These are phyloP conservation scores for Neophaeococcomyces aloes DNA, from an alignment of 2,329 filamentous ascomycete genomes.

Conservation along the genomic window DNA sequence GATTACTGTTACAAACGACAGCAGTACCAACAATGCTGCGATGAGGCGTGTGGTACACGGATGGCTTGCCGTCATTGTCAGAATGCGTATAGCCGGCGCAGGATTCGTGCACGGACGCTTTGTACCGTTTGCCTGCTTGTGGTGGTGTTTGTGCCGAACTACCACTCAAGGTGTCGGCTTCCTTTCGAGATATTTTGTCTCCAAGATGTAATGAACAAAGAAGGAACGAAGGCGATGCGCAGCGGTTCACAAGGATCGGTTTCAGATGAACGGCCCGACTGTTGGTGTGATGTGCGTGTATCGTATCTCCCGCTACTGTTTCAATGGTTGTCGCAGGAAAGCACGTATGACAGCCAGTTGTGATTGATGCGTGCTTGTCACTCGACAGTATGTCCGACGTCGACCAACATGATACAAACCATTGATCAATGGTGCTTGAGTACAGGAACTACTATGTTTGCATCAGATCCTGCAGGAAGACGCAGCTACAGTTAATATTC, in stretches of 20 bases:
- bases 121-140: background rate
- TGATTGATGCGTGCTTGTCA: background rate
- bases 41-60: constrained; percentile 1
- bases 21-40: constrained; percentile 7
- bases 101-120: background rate
- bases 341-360: background rate
- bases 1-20: constrained; percentile 6
- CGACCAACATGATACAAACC: no score
- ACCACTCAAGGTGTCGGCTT: background rate
- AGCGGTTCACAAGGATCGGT: background rate
- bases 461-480: no score
- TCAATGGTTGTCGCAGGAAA: background rate
- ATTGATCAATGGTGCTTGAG: no score
- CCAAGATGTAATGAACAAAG: background rate
- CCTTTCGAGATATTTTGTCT: background rate
- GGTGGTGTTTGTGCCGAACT: background rate
- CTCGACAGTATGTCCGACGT: background rate
- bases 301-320: background rate
- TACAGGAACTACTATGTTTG: no score
- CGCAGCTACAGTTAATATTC: no score
- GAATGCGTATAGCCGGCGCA: background rate
- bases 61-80: background rate
- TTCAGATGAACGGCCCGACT: background rate
- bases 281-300: background rate
- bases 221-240: background rate